Evolutionary conservation across 2,329 filamentous ascomycete genomes (phyloP).

Genomic region (Trematosphaeria pertusa): DNA sequence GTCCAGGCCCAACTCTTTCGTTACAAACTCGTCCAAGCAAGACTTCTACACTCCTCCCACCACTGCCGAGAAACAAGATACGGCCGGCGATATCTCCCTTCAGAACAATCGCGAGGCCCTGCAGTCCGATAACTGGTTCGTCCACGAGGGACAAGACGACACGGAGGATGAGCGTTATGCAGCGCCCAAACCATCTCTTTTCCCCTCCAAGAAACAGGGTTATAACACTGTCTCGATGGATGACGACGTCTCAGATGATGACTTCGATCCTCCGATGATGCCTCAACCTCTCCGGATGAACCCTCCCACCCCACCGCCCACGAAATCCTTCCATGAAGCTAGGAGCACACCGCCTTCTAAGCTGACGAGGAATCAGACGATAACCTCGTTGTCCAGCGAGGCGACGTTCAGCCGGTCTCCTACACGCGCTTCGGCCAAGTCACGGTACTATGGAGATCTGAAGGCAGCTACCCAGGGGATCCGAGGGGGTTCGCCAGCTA

Average conservation of each 20-base stretch:
- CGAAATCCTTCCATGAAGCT: conserved; percentile 21
- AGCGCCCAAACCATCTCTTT: conserved; percentile 28
- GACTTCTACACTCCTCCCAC: conserved; percentile 38
- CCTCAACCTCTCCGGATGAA: conserved; percentile 57
- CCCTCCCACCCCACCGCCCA: conserved; percentile 51
- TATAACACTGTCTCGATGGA: conserved; percentile 37
- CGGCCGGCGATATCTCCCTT: conserved; percentile 37
- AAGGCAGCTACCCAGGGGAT: conserved; percentile 51
- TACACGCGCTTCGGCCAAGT: conserved; percentile 44
- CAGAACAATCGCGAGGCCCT: conserved; percentile 43
- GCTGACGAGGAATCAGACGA: conserved; percentile 33
- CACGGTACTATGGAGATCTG: conserved; percentile 57
- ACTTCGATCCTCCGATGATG: conserved; percentile 35
- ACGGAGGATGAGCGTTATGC: conserved; percentile 15
- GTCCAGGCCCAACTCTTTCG: conserved; percentile 34
- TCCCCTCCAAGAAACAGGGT: conserved; percentile 35
- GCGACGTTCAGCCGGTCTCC: conserved; percentile 39
- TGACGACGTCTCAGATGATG: conserved; percentile 38
- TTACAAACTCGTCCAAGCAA: conserved; percentile 37
- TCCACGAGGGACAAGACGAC: conserved; percentile 37
- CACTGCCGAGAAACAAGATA: conserved; percentile 23
- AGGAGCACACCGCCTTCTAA: conserved; percentile 19
- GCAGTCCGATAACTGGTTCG: conserved; percentile 58
- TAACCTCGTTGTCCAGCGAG: conserved; percentile 35
- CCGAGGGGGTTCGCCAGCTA: conserved; percentile 32